phyloP scores from a whole-genome alignment of 1,284 basidiomycete genomes.

The Apiotrichum akiyoshidainum region DNA sequence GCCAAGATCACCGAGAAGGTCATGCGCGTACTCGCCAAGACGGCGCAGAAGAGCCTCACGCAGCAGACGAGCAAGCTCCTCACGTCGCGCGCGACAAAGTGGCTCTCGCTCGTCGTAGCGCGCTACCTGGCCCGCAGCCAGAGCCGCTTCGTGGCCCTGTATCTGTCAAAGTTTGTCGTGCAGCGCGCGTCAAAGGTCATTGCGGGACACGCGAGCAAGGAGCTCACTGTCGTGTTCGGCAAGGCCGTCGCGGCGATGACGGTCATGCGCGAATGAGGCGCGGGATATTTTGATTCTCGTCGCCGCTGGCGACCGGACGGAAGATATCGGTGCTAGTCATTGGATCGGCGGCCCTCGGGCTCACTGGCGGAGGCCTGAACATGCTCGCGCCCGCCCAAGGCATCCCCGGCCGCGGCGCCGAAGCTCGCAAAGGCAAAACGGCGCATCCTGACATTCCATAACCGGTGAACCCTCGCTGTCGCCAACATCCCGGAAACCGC shows the following conservation, averaged over 20 bases:
- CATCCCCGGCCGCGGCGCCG: no score
- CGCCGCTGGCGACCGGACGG: no score
- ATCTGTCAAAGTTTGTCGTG: background rate
- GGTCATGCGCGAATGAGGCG: background rate
- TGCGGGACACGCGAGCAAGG: background rate
- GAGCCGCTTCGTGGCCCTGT: slow-evolving; percentile 3
- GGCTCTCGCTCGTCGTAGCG: background rate
- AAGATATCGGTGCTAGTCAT: no score
- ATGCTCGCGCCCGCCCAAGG: no score
- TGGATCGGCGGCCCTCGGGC: no score
- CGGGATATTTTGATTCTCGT: background rate
- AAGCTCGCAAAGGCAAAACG: no score
- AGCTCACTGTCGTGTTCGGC: background rate
- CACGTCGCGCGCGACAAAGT: background rate
- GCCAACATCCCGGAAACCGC: no score
- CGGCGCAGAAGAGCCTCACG: background rate
- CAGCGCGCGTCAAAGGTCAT: slow-evolving; percentile 5
- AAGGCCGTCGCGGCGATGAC: background rate
- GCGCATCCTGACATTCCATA: no score
- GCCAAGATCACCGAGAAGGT: background rate
- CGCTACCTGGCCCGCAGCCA: slow-evolving; percentile 4
- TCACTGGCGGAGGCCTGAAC: no score
- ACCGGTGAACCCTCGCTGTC: no score
- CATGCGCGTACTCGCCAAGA: background rate
- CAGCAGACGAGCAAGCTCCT: background rate